A percentile compares a stretch with the other conserved stretches of the same genome.
Conservation (phyloP, 768 basidiomycete genomes). For the Boletales sp. region DNA sequence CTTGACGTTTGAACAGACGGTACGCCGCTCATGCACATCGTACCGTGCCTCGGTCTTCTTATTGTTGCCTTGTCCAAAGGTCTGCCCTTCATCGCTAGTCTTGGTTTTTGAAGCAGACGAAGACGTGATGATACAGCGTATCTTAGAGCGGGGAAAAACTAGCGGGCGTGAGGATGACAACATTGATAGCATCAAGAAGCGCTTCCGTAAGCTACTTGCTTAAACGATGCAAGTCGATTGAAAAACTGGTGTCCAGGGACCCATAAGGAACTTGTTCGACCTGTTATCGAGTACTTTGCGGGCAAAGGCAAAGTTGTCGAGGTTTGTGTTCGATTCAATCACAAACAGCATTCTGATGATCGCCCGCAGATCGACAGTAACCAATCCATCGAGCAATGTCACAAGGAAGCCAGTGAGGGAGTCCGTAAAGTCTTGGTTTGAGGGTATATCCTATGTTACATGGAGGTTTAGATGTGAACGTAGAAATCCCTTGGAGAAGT, state of each 20-base stretch:
- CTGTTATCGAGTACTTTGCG: constrained; percentile 85
- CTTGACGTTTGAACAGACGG: constrained; percentile 81
- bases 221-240: neutral
- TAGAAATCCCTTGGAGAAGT: constrained; percentile 33
- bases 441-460: constrained; percentile 10
- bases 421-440: constrained; percentile 47
- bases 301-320: constrained; percentile 68
- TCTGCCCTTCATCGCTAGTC: constrained; percentile 76
- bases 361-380: constrained; percentile 61
- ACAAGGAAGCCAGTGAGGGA: constrained; percentile 52
- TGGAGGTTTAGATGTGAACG: constrained; percentile 41
- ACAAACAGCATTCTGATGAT: neutral
- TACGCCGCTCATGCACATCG: constrained; percentile 32
- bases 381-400: constrained; percentile 66
- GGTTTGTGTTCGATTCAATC: constrained; percentile 37
- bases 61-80: constrained; percentile 38
- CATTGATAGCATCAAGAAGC: constrained; percentile 87
- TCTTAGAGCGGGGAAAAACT: constrained; percentile 89
- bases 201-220: constrained; percentile 66
- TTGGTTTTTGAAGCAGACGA: constrained; percentile 88
- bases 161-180: constrained; percentile 97
- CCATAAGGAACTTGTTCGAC: constrained; percentile 86
- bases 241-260: constrained; percentile 48
- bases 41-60: neutral
- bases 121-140: constrained; percentile 79